Percentiles rank a stretch among this genome's conserved stretches.
Conservation (phyloP, 305 asterid species). For the Fraxinus sp. region DNA sequence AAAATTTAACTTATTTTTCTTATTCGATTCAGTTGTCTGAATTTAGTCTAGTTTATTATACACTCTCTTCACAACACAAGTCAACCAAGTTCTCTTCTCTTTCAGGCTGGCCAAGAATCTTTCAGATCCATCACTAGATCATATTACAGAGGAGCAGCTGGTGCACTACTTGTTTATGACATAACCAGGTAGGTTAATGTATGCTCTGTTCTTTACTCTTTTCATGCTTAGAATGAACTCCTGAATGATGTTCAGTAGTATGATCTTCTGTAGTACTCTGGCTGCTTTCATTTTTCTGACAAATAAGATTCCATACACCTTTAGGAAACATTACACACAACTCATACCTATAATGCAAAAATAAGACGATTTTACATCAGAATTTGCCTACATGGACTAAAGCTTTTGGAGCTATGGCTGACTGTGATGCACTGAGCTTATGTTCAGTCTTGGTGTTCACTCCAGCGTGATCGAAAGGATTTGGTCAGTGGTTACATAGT, state of each 20-base stretch:
- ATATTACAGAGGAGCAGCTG: conserved; percentile 90
- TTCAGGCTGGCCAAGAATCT: conserved; percentile 79
- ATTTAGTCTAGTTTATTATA: not conserved
- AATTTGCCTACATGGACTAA: not conserved
- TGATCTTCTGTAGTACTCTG: not conserved
- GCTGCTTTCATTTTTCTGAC: not conserved
- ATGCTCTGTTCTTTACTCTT: not conserved
- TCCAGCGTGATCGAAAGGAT: conserved; percentile 8
- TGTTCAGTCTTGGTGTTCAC: not conserved
- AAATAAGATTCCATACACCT: not conserved
- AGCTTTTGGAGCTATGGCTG: conserved; percentile 1
- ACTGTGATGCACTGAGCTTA: not conserved
- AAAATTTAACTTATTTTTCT: not conserved
- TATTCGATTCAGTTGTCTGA: not conserved
- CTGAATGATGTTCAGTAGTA: not conserved
- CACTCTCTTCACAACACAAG: not conserved
- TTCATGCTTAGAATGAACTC: not conserved
- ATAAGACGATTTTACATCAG: not conserved
- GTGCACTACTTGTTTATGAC: conserved; percentile 82
- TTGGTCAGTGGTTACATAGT: not conserved
- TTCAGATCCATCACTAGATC: conserved; percentile 83
- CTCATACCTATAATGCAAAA: not conserved
- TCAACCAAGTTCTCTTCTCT: not conserved
- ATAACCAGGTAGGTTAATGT: conserved; percentile 53
- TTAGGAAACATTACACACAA: not conserved